These are phyloP conservation scores for Zygosaccharomyces bailii DNA, from an alignment of 805 yeast genomes.

Conservation along the genomic window DNA sequence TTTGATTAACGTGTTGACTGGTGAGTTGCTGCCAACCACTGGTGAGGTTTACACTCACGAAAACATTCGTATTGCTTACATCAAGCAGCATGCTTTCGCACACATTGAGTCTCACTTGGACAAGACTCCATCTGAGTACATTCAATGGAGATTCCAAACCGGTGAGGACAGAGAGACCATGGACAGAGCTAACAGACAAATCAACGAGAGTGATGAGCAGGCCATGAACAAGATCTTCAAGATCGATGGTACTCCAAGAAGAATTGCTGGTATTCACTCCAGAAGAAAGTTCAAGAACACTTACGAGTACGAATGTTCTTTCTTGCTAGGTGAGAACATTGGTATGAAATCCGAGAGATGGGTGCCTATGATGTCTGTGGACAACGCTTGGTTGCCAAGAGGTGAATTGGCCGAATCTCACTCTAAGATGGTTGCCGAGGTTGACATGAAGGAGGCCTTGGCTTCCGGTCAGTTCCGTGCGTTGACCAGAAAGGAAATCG, in stretches of 20 bases:
- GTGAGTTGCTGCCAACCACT: constrained; percentile 95
- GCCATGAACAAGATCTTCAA: constrained; percentile 99
- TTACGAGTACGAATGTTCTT: constrained; percentile 98
- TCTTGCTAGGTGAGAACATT: constrained; percentile 95
- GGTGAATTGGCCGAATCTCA: constrained; percentile 96
- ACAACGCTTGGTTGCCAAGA: constrained; percentile 99
- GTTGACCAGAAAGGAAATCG: constrained; percentile 99
- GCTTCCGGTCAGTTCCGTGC: constrained; percentile 99
- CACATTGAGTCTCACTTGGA: constrained; percentile 98
- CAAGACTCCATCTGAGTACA: constrained; percentile 99
- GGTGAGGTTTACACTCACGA: constrained; percentile 99
- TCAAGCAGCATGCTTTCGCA: constrained; percentile 99
- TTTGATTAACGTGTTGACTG: constrained; percentile 96
- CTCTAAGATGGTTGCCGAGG: constrained; percentile 99
- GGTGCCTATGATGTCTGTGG: constrained; percentile 99
- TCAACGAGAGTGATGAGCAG: constrained; percentile 94
- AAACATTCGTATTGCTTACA: constrained; percentile 99
- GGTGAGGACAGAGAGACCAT: constrained; percentile 99
- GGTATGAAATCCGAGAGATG: constrained; percentile 99
- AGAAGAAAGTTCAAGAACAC: constrained; percentile 99
- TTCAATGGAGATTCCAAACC: constrained; percentile 99
- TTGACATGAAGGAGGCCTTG: constrained; percentile 99
- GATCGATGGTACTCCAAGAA: constrained; percentile 98
- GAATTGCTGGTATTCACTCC: constrained; percentile 88
- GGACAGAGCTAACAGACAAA: constrained; percentile 99